Conservation (phyloP, 495 filamentous ascomycete species). For the Trichoderma reesei region DNA sequence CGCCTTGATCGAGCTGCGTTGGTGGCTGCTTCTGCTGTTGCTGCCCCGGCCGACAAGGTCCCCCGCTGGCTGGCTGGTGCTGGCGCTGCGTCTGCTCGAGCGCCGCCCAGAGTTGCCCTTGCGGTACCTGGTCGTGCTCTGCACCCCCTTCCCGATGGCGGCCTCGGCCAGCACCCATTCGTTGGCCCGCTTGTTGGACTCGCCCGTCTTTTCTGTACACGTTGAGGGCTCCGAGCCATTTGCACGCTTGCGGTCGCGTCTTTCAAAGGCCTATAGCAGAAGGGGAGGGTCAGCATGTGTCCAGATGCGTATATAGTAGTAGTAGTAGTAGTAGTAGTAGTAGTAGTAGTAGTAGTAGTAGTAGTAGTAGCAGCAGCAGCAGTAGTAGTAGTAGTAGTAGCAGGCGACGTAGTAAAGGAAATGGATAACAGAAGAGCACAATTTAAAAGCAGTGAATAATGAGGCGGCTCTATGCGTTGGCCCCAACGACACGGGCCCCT, state of each 20-base stretch:
- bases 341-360: too few species aligned
- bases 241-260: constrained; percentile 24
- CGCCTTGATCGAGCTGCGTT: constrained; percentile 4
- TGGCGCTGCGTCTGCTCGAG: constrained; percentile 6
- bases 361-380: too few species aligned
- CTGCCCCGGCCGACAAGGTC: constrained; percentile 1
- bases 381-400: too few species aligned
- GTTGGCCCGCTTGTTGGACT: constrained; percentile 25
- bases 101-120: constrained; percentile 24
- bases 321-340: too few species aligned
- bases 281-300: not conserved
- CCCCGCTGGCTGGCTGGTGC: too few species aligned
- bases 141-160: constrained; percentile 30
- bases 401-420: too few species aligned
- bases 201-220: constrained; percentile 7
- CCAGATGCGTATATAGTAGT: too few species aligned
- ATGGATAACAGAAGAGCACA: too few species aligned
- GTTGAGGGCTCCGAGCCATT: constrained; percentile 9
- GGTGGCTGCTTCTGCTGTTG: not conserved
- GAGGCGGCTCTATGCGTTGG: too few species aligned
- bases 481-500: too few species aligned
- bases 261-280: constrained; percentile 32
- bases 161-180: constrained; percentile 34
- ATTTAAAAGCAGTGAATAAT: too few species aligned
- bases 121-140: constrained; percentile 40